These are phyloP conservation scores for Chalciporus chontae DNA, from an alignment of 768 basidiomycete genomes.

Conservation along the genomic window DNA sequence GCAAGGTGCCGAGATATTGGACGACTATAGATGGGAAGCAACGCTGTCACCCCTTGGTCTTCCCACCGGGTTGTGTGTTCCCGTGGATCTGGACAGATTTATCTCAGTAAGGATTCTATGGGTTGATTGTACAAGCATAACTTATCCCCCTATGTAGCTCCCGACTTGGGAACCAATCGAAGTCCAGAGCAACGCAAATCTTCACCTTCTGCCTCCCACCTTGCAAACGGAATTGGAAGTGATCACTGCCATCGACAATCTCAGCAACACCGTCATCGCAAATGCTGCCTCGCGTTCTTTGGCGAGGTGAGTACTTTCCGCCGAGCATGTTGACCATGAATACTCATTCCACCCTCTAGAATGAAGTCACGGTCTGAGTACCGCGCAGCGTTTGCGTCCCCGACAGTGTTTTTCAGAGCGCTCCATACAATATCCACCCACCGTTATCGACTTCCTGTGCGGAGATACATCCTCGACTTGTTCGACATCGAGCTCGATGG, in stretches of 20 bases:
- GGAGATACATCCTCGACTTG: conserved; percentile 88
- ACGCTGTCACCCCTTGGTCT: conserved; percentile 80
- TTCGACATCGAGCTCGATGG: conserved; percentile 81
- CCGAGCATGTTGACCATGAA: not conserved
- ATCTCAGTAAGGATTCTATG: conserved; percentile 55
- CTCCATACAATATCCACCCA: conserved; percentile 86
- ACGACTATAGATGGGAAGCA: conserved; percentile 92
- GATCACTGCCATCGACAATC: conserved; percentile 85
- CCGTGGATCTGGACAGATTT: conserved; percentile 78
- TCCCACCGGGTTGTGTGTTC: conserved; percentile 90
- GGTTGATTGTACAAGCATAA: not conserved
- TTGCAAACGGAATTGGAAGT: conserved; percentile 76
- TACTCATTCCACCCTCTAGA: conserved; percentile 34
- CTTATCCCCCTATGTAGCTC: conserved; percentile 45
- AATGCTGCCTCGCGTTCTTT: conserved; percentile 91
- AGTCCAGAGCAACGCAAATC: conserved; percentile 30
- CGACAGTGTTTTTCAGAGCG: conserved; percentile 77
- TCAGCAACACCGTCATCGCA: conserved; percentile 94
- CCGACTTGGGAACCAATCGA: conserved; percentile 57
- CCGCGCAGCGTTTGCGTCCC: conserved; percentile 70
- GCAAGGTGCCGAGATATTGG: conserved; percentile 89
- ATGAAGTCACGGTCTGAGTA: conserved; percentile 79
- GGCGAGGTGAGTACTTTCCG: conserved; percentile 54
- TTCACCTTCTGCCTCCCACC: conserved; percentile 60
- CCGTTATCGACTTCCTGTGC: conserved; percentile 87